Percentiles rank a stretch among this genome's conserved stretches.
Evolutionary conservation across 2,329 filamentous ascomycete genomes (phyloP).

Genomic region (Ophiostoma australiae): DNA sequence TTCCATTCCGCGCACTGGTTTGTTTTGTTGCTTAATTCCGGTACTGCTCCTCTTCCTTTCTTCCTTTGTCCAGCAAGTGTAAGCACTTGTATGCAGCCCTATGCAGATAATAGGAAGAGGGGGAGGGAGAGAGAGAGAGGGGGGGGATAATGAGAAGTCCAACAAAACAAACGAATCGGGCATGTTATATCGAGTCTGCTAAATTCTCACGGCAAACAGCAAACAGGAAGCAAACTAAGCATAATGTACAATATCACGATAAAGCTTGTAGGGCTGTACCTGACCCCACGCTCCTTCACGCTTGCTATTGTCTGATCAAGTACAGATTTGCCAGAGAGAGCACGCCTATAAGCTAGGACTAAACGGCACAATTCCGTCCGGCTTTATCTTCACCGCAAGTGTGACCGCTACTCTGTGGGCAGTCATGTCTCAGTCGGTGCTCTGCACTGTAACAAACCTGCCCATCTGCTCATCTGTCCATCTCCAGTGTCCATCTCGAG

Average conservation of each 20-base stretch:
- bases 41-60: neutral
- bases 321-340: too few relatives aligned
- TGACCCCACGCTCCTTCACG: neutral
- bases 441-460: neutral
- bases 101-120: neutral
- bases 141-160: neutral
- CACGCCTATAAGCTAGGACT: too few relatives aligned
- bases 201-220: neutral
- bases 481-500: neutral
- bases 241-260: neutral
- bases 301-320: neutral
- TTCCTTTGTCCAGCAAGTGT: neutral
- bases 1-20: too few relatives aligned
- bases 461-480: neutral
- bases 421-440: constrained; percentile 11
- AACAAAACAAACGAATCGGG: too few relatives aligned
- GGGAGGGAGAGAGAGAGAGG: neutral
- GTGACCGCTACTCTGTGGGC: constrained; percentile 10
- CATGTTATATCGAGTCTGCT: neutral
- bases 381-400: constrained; percentile 14
- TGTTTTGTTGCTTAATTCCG: neutral
- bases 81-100: neutral
- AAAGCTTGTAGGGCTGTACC: constrained; percentile 5
- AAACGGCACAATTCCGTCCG: neutral
- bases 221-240: neutral